phyloP scores from a whole-genome alignment of 1,284 basidiomycete genomes.

The Rhodotorula mucilaginosa region DNA sequence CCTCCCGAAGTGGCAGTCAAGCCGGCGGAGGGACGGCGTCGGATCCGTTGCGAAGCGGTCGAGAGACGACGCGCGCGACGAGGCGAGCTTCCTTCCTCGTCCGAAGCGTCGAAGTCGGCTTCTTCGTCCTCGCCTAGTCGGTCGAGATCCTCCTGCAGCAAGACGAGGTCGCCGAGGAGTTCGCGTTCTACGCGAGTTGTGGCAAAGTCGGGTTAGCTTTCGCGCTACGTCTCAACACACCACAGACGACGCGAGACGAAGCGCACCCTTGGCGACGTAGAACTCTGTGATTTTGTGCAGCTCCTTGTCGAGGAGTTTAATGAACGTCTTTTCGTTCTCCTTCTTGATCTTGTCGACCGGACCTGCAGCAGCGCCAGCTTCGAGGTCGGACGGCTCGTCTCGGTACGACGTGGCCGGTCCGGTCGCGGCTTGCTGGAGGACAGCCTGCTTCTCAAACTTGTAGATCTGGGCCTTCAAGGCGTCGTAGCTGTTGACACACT shows the following conservation, averaged over 20 bases:
- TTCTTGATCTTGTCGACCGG: slow-evolving; percentile 35
- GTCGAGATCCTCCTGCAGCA: slow-evolving; percentile 65
- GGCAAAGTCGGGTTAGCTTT: background rate
- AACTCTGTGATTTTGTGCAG: slow-evolving; percentile 78
- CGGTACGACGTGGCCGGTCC: slow-evolving; percentile 58
- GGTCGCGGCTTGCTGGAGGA: slow-evolving; percentile 42
- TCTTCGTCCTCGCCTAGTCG: slow-evolving; percentile 35
- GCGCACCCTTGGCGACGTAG: slow-evolving; percentile 63
- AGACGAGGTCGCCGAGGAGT: slow-evolving; percentile 61
- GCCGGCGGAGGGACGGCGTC: slow-evolving; percentile 50
- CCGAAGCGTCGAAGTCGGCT: slow-evolving; percentile 2
- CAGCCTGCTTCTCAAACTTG: slow-evolving; percentile 67
- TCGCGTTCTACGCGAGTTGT: slow-evolving; percentile 57
- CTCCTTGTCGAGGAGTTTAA: slow-evolving; percentile 75
- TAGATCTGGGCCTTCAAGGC: slow-evolving; percentile 75
- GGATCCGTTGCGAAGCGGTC: background rate
- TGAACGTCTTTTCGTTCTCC: slow-evolving; percentile 58
- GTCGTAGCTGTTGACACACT: slow-evolving; percentile 62
- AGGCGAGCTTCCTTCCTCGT: slow-evolving; percentile 10
- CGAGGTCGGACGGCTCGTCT: slow-evolving; percentile 41
- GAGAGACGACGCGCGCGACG: background rate
- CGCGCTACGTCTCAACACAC: too few relatives aligned
- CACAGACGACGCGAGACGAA: background rate
- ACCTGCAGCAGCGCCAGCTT: background rate
- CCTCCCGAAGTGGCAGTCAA: slow-evolving; percentile 52